Base-by-base conservation (phyloP, 257 asterid genomes). In the Verbena officinalis region DNA sequence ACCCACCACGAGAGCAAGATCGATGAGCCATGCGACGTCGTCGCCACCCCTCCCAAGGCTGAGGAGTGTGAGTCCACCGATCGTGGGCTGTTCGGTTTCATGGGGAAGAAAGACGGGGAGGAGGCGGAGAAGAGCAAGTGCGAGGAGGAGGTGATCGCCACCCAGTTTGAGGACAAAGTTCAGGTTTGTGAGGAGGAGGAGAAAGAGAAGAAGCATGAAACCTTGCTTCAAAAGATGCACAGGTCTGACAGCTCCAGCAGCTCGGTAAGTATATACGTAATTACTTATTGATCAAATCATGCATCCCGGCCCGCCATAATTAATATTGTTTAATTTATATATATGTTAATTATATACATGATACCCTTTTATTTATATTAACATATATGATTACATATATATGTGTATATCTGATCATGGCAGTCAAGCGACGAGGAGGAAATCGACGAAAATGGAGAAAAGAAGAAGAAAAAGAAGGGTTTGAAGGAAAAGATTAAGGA, bases 381-480 rank as follows among this genome's bases (percentile, higher is more conserved):
- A n/a, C n/a, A n/a, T n/a, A n/a, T n/a, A n/a, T n/a, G n/a, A n/a
- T n/a, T n/a, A n/a, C n/a, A n/a, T n/a, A n/a, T 27, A 27, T 6
- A 39, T 43, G 39, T 5, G 23, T 9, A 0, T 2, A 13, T 16
- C 19, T 19, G 5, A 50, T 0, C 12, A 12, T 19, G 65, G 68
- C 88, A 93, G 98, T 90, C 93, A 7, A 84, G 95, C 15, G 95
- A 87, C 3, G 96, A 92, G 75, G 97, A 88, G 30, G 86, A 74
- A 7, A 84, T 73, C 3, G 96, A 80, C 7, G 96, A 69, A 15
- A 78, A 75, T 0, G 87, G 83, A 0, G 79, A 67, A 46, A 87
- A 77, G 83, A 91, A 71, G 81, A 91, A 87, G 86, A 92, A 91
- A 31, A 88, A 84, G 91, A 89, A 89, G 77, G 83, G 85, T 0